These are phyloP conservation scores for Saccharomycopsis microspora DNA, from an alignment of 805 yeast species.

Conservation along the genomic window DNA sequence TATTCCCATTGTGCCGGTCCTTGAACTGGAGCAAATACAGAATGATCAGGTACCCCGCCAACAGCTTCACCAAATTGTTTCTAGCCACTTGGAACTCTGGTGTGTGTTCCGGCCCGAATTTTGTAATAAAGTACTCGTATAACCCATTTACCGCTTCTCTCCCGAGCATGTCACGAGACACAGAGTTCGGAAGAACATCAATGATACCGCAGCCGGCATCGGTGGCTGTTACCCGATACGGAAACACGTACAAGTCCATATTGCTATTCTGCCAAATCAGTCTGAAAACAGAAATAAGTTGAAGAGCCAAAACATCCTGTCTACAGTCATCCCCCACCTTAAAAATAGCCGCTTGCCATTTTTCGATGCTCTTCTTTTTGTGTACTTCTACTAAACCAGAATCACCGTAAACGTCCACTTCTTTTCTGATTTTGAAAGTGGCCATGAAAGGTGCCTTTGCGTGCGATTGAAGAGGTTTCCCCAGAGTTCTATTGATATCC, in stretches of 20 bases:
- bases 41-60: slow-evolving; percentile 90
- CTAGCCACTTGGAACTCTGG: slow-evolving; percentile 86
- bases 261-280: slow-evolving; percentile 85
- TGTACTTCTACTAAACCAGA: slow-evolving; percentile 22
- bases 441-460: slow-evolving; percentile 99
- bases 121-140: slow-evolving; percentile 82
- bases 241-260: slow-evolving; percentile 82
- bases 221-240: slow-evolving; percentile 93
- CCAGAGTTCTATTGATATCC: slow-evolving; percentile 85
- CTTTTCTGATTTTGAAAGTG: slow-evolving; percentile 70
- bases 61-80: slow-evolving; percentile 82
- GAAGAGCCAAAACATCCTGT: slow-evolving; percentile 91
- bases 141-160: slow-evolving; percentile 97
- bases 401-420: slow-evolving; percentile 28
- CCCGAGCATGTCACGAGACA: slow-evolving; percentile 96
- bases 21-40: slow-evolving; percentile 87
- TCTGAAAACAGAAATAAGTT: slow-evolving; percentile 81
- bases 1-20: slow-evolving; percentile 97
- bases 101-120: slow-evolving; percentile 90
- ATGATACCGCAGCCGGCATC: slow-evolving; percentile 99
- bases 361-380: slow-evolving; percentile 37
- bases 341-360: slow-evolving; percentile 93
- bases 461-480: slow-evolving; percentile 92
- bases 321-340: slow-evolving; percentile 99
- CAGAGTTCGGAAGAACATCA: slow-evolving; percentile 91